phyloP scores from a whole-genome alignment of 768 basidiomycete genomes.

The Lactarius trivialis region DNA sequence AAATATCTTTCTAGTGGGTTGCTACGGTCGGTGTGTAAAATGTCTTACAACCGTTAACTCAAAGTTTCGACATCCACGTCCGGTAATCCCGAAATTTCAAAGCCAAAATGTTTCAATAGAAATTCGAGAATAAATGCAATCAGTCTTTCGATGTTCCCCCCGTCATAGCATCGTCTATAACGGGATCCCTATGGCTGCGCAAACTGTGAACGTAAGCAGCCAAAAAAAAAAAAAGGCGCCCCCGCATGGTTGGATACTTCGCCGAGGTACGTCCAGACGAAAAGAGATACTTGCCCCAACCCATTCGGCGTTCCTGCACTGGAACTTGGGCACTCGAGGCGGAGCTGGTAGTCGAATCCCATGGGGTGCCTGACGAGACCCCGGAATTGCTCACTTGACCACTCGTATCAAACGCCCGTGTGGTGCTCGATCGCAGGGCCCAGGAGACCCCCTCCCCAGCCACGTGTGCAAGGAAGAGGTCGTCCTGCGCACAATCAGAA shows the following conservation, averaged over 20 bases:
- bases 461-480: constrained; percentile 64
- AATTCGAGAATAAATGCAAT: not conserved
- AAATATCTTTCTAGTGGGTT: not conserved
- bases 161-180: not conserved
- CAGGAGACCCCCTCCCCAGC: constrained; percentile 70
- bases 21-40: not conserved
- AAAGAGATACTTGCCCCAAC: not conserved
- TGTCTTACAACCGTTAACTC: not conserved
- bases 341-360: not conserved
- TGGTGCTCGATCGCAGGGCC: constrained; percentile 65
- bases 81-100: not conserved
- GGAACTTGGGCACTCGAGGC: not conserved
- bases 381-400: constrained; percentile 51
- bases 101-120: not conserved
- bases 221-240: not conserved
- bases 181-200: not conserved
- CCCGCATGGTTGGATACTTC: not conserved
- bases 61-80: not conserved
- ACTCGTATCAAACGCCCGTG: constrained; percentile 52
- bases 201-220: not conserved
- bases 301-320: not conserved
- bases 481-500: constrained; percentile 39
- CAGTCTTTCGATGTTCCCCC: not conserved
- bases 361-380: not conserved
- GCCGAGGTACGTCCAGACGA: not conserved